Conservation (phyloP, 2,329 filamentous ascomycete genomes). For the Teratosphaeria destructans region DNA sequence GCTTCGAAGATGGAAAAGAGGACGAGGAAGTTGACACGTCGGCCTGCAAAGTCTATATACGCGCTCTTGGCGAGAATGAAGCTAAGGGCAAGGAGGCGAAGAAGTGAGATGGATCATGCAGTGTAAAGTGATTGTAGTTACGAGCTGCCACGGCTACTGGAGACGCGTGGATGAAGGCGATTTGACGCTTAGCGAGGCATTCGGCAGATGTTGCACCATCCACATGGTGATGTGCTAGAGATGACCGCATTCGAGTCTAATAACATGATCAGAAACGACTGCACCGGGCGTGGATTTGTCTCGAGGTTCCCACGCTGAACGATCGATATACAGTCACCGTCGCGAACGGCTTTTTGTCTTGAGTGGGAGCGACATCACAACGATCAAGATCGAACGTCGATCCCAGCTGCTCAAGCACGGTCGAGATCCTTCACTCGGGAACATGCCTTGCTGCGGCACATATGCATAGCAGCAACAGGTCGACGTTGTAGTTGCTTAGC, state of each 20-base stretch:
- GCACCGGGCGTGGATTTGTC: too few species aligned
- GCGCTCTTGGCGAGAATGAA: conserved; percentile 78
- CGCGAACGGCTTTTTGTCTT: too few species aligned
- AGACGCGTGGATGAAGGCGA: neutral
- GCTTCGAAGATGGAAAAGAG: conserved; percentile 80
- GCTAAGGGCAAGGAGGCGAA: conserved; percentile 56
- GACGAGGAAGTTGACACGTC: conserved; percentile 63
- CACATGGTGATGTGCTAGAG: neutral
- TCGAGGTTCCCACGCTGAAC: too few species aligned
- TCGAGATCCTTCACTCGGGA: neutral
- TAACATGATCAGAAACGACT: too few species aligned
- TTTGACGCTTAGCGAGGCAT: neutral
- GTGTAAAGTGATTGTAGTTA: too few species aligned
- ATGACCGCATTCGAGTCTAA: too few species aligned
- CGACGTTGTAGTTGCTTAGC: neutral
- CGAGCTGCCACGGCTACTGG: neutral
- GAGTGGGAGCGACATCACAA: neutral
- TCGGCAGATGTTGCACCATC: neutral
- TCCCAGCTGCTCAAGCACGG: neutral
- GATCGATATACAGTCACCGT: too few species aligned
- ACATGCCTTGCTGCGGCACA: neutral
- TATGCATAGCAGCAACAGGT: neutral
- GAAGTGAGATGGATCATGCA: neutral
- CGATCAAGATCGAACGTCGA: neutral
- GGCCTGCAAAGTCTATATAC: conserved; percentile 62